Conservation (phyloP, 75 land plant genomes). For the Cryptomeria japonica region DNA sequence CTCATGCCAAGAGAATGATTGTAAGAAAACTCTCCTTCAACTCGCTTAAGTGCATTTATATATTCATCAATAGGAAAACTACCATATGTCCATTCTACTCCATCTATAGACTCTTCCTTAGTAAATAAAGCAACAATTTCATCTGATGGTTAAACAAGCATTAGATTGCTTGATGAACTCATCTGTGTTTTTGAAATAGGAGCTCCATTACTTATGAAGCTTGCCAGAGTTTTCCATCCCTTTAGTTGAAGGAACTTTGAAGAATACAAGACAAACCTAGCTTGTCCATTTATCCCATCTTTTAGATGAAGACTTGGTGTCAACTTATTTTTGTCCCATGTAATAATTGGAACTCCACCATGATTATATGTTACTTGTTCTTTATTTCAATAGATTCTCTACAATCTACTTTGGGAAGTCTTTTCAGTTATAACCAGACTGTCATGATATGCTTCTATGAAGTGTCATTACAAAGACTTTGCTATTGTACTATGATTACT, state of each 20-base stretch:
- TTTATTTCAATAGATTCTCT: too few species aligned
- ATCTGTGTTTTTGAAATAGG: constrained; percentile 13
- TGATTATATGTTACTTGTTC: constrained; percentile 58
- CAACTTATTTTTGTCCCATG: constrained; percentile 67
- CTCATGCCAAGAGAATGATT: constrained; percentile 82
- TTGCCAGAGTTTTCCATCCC: constrained; percentile 53
- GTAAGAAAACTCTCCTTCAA: constrained; percentile 82
- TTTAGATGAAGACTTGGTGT: constrained; percentile 32
- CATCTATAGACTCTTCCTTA: constrained; percentile 54
- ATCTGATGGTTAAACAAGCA: constrained; percentile 12
- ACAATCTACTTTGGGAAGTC: too few species aligned
- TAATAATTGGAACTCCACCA: constrained; percentile 67
- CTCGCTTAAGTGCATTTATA: constrained; percentile 70
- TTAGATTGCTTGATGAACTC: background rate
- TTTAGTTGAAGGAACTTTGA: constrained; percentile 54
- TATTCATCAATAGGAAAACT: constrained; percentile 83
- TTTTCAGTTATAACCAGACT: too few species aligned
- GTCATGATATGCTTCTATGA: too few species aligned
- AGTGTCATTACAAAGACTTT: too few species aligned
- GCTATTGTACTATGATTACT: too few species aligned
- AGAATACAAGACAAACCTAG: constrained; percentile 65
- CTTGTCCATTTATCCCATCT: constrained; percentile 35
- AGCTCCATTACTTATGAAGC: constrained; percentile 14
- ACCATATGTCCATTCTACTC: constrained; percentile 84
- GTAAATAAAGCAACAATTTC: constrained; percentile 58